Percentiles rank a stretch among this genome's conserved stretches.
phyloP scores from a whole-genome alignment of 1,139 yeast genomes.

The Geotrichum cucujoidarum region DNA sequence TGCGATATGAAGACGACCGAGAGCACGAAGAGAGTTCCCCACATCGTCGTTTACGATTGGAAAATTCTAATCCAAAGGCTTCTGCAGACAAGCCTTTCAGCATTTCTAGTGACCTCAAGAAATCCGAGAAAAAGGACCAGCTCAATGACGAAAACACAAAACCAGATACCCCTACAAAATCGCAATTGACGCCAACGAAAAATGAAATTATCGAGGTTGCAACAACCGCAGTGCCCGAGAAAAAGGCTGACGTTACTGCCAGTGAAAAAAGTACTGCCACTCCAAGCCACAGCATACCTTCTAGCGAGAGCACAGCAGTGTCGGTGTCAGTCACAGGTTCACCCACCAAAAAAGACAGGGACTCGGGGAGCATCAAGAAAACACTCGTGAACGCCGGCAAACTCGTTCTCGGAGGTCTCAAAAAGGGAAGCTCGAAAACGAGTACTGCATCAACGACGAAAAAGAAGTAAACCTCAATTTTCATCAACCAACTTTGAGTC shows the following conservation, averaged over 20 bases:
- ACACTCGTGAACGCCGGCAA: slow-evolving; percentile 1
- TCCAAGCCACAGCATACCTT: not conserved
- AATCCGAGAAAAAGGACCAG: not conserved
- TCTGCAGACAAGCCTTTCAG: too few relatives aligned
- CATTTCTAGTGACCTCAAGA: too few relatives aligned
- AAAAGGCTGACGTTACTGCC: not conserved
- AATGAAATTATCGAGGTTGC: not conserved
- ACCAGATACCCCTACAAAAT: not conserved
- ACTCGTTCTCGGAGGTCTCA: slow-evolving; percentile 2
- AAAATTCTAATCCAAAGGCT: too few relatives aligned
- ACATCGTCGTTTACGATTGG: not conserved
- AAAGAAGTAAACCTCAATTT: not conserved
- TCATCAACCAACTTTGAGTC: too few relatives aligned
- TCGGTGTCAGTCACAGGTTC: not conserved
- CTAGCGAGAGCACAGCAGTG: not conserved
- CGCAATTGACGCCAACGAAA: not conserved
- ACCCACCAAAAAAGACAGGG: slow-evolving; percentile 1
- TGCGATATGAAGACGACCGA: not conserved
- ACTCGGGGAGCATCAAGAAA: not conserved
- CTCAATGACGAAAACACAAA: not conserved
- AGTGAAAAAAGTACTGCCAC: not conserved
- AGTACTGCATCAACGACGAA: not conserved
- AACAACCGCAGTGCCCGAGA: not conserved
- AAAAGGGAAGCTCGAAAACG: not conserved
- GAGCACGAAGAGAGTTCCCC: not conserved